Evolutionary conservation across 768 basidiomycete species (phyloP).

Genomic region (Tylopilus plumbeoviolaceoides): DNA sequence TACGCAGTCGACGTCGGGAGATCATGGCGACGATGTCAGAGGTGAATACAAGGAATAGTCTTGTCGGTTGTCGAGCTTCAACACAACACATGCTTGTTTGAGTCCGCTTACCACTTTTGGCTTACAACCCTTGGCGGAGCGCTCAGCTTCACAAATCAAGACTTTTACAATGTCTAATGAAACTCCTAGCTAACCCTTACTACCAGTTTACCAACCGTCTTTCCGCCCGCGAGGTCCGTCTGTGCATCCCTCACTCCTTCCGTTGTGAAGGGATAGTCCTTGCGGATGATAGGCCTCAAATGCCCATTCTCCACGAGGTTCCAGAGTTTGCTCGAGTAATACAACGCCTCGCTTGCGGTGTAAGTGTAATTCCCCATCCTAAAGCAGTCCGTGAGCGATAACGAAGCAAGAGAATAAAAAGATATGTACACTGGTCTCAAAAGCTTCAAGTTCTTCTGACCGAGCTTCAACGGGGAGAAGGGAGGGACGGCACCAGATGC

Average conservation of each 20-base stretch:
- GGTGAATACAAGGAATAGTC: slow-evolving; percentile 16
- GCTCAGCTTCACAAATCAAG: not conserved
- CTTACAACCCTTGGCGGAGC: not conserved
- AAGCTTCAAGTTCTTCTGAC: slow-evolving; percentile 78
- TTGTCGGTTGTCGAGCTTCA: slow-evolving; percentile 14
- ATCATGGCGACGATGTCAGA: slow-evolving; percentile 22
- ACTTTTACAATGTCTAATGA: not conserved
- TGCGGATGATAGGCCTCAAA: slow-evolving; percentile 64
- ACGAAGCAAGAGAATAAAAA: not conserved
- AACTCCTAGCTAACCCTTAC: slow-evolving; percentile 42
- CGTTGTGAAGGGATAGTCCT: slow-evolving; percentile 80
- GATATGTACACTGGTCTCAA: slow-evolving; percentile 64
- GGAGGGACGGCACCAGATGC: slow-evolving; percentile 83
- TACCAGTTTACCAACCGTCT: slow-evolving; percentile 82
- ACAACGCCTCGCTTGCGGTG: slow-evolving; percentile 66
- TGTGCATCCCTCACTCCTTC: slow-evolving; percentile 80
- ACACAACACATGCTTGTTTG: slow-evolving; percentile 24
- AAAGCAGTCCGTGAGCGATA: slow-evolving; percentile 11
- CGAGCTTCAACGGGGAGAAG: slow-evolving; percentile 68
- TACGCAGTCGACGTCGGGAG: slow-evolving; percentile 13
- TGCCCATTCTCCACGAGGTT: slow-evolving; percentile 51
- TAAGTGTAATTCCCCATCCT: slow-evolving; percentile 70
- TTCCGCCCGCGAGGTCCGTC: slow-evolving; percentile 68
- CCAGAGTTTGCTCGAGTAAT: slow-evolving; percentile 67
- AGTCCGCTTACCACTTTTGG: not conserved